Conservation (phyloP, 495 filamentous ascomycete species). For the Penicillium canariense region DNA sequence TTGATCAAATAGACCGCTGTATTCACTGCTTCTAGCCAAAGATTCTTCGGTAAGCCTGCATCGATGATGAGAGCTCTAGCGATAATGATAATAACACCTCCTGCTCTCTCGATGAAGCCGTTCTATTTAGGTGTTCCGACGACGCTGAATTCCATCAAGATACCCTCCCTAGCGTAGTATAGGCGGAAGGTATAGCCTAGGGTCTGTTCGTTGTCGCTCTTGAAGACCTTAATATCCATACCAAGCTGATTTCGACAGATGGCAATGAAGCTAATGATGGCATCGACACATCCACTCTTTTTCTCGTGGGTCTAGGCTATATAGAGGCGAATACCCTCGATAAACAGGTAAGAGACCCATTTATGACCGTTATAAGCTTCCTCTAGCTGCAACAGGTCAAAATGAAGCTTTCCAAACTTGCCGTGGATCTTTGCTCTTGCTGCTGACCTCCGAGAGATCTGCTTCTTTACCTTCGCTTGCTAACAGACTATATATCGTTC, state of each 20-base stretch:
- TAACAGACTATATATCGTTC: not conserved
- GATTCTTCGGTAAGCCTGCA: constrained; percentile 4
- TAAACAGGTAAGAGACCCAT: constrained; percentile 9
- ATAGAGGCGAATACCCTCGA: constrained; percentile 12
- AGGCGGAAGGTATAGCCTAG: not conserved
- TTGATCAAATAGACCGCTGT: constrained; percentile 9
- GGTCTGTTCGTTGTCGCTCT: constrained; percentile 6
- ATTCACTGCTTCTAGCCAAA: constrained; percentile 4
- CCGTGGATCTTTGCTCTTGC: not conserved
- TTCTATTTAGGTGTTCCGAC: constrained; percentile 3
- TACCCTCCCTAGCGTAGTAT: not conserved
- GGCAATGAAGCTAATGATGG: not conserved
- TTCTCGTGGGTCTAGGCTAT: not conserved
- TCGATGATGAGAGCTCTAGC: not conserved
- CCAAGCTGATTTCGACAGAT: not conserved
- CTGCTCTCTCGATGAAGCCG: constrained; percentile 5
- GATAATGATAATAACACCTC: constrained; percentile 6
- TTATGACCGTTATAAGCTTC: not conserved
- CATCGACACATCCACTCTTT: not conserved
- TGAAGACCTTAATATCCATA: not conserved
- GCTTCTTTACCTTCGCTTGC: not conserved
- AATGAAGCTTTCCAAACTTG: not conserved
- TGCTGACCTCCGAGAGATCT: constrained; percentile 3
- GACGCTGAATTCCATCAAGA: not conserved
- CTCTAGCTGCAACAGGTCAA: constrained; percentile 4